Conservation (phyloP, 495 filamentous ascomycete genomes). For the Penicillium coprophilum region DNA sequence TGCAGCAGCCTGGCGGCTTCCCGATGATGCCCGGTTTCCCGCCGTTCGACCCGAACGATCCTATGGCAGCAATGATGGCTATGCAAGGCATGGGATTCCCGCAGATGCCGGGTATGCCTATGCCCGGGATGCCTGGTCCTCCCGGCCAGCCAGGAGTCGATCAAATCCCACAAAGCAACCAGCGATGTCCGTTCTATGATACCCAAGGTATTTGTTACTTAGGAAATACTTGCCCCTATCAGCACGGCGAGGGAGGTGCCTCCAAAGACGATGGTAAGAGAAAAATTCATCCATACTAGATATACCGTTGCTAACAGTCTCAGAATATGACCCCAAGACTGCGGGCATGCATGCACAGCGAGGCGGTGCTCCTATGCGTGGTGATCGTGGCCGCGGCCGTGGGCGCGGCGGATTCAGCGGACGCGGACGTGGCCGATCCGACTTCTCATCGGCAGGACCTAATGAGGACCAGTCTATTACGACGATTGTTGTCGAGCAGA, state of each 20-base stretch:
- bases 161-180: constrained; percentile 40
- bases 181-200: constrained; percentile 84
- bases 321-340: constrained; percentile 86
- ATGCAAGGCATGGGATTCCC: constrained; percentile 71
- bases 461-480: constrained; percentile 72
- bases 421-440: constrained; percentile 56
- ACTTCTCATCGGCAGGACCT: constrained; percentile 74
- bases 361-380: constrained; percentile 29
- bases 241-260: constrained; percentile 69
- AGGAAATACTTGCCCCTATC: constrained; percentile 74
- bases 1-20: constrained; percentile 39
- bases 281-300: not conserved
- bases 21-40: constrained; percentile 54
- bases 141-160: constrained; percentile 32
- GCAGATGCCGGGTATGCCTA: constrained; percentile 53
- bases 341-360: constrained; percentile 47
- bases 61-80: constrained; percentile 68
- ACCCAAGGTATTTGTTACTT: constrained; percentile 81
- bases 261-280: constrained; percentile 50
- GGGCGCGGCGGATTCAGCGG: constrained; percentile 48
- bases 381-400: constrained; percentile 50
- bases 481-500: constrained; percentile 87
- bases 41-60: constrained; percentile 61
- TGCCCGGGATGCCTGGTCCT: constrained; percentile 41
- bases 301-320: constrained; percentile 22